These are phyloP conservation scores for Aspergillus leporis DNA, from an alignment of 495 filamentous ascomycete species.

Conservation along the genomic window DNA sequence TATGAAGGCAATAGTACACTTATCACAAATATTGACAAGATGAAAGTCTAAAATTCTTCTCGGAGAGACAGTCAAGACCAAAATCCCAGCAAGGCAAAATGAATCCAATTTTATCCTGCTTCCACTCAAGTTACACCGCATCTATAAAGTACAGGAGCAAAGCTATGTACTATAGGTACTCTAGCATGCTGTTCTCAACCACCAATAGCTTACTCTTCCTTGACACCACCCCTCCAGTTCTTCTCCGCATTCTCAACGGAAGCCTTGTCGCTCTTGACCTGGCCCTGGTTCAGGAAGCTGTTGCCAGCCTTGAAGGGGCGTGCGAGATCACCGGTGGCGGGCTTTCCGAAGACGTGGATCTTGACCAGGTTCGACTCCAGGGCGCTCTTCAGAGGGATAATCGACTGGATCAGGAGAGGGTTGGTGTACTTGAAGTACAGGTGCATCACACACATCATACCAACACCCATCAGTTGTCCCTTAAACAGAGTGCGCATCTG, in stretches of 20 bases:
- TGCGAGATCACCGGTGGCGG: slow-evolving; percentile 89
- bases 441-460: slow-evolving; percentile 99
- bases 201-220: slow-evolving; percentile 72
- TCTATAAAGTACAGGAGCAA: slow-evolving; percentile 17
- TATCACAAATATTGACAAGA: slow-evolving; percentile 8
- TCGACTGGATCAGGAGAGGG: slow-evolving; percentile 95
- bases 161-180: slow-evolving; percentile 1
- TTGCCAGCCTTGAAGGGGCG: slow-evolving; percentile 87
- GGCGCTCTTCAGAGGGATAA: slow-evolving; percentile 94
- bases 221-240: slow-evolving; percentile 80
- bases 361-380: slow-evolving; percentile 93
- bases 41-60: neutral
- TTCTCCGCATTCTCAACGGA: slow-evolving; percentile 85
- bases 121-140: slow-evolving; percentile 2
- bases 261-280: slow-evolving; percentile 94
- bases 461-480: slow-evolving; percentile 89
- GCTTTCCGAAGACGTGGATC: slow-evolving; percentile 88
- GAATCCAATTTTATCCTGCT: neutral
- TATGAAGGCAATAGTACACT: neutral
- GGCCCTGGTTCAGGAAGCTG: slow-evolving; percentile 75
- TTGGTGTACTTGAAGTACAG: slow-evolving; percentile 99
- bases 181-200: neutral
- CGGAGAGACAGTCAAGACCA: neutral
- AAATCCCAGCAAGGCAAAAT: neutral
- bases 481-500: slow-evolving; percentile 84